phyloP scores from a whole-genome alignment of 2,329 filamentous ascomycete genomes.

The Aspergillus aculeatinus region DNA sequence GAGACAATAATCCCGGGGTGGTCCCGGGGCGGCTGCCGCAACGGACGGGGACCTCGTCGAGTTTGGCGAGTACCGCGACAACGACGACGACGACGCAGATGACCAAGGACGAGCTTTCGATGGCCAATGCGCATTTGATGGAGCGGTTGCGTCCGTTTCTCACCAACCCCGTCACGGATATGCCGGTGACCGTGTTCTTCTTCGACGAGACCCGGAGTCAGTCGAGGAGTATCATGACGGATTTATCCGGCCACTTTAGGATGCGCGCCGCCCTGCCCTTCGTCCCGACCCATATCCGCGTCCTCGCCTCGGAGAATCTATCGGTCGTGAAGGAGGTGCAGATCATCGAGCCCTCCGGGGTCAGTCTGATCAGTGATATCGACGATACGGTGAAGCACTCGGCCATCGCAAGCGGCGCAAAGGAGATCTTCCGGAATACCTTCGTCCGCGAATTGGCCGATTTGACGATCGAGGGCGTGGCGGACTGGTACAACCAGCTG shows the following conservation, averaged over 20 bases:
- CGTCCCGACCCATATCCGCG: slow-evolving; percentile 81
- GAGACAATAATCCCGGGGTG: slow-evolving; percentile 22
- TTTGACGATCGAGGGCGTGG: slow-evolving; percentile 80
- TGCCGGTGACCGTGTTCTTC: slow-evolving; percentile 89
- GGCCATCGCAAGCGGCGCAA: slow-evolving; percentile 79
- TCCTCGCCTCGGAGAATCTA: slow-evolving; percentile 80
- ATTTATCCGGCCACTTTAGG: slow-evolving; percentile 85
- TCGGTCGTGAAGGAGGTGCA: slow-evolving; percentile 77
- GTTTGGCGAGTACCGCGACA: slow-evolving; percentile 26
- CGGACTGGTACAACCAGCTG: slow-evolving; percentile 82
- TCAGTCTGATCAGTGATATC: slow-evolving; percentile 95
- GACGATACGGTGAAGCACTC: slow-evolving; percentile 97
- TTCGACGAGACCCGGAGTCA: slow-evolving; percentile 83
- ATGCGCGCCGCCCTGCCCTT: slow-evolving; percentile 81
- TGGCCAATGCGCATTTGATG: slow-evolving; percentile 86
- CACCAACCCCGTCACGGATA: slow-evolving; percentile 73
- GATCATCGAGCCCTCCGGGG: slow-evolving; percentile 72
- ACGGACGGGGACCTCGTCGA: slow-evolving; percentile 50
- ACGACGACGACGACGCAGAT: slow-evolving; percentile 44
- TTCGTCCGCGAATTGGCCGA: slow-evolving; percentile 84
- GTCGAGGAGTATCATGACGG: slow-evolving; percentile 79
- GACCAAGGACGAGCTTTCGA: slow-evolving; percentile 69
- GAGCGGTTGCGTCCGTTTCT: slow-evolving; percentile 85
- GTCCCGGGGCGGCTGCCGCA: slow-evolving; percentile 29
- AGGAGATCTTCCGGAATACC: slow-evolving; percentile 94